These are phyloP conservation scores for Guyanaporus albipodus DNA, from an alignment of 768 basidiomycete species.

Conservation along the genomic window DNA sequence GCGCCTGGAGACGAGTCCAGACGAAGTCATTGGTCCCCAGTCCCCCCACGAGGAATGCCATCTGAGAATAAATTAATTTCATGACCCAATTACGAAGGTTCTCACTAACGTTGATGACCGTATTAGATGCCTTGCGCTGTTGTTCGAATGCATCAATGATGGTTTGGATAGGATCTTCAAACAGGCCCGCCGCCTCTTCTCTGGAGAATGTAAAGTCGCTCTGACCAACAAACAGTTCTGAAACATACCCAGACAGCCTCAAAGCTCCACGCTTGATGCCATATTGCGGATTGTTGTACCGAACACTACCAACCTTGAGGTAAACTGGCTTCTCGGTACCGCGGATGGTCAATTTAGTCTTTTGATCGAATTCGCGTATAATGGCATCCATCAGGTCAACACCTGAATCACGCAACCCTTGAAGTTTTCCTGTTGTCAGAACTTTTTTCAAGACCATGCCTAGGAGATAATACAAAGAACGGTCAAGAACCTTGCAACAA, in stretches of 20 bases:
- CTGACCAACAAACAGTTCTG: not conserved
- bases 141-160: not conserved
- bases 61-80: not conserved
- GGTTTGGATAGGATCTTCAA: not conserved
- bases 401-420: conserved; percentile 1
- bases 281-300: conserved; percentile 1
- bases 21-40: conserved; percentile 5
- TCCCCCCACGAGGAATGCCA: conserved; percentile 13
- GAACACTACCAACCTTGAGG: not conserved
- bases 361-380: conserved; percentile 6
- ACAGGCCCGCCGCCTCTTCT: not conserved
- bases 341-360: conserved; percentile 5
- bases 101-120: not conserved
- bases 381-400: conserved; percentile 1
- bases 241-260: conserved; percentile 5
- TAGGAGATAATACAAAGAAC: not conserved
- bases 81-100: no score
- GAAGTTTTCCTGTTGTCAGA: conserved; percentile 2
- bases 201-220: not conserved
- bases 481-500: conserved; percentile 32
- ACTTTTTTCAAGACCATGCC: not conserved
- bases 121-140: not conserved
- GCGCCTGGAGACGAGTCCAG: conserved; percentile 2
- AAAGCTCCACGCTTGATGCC: conserved; percentile 6
- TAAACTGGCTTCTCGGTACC: not conserved